Evolutionary conservation across 345 rosid species (phyloP).

Genomic region (Populus simonii): DNA sequence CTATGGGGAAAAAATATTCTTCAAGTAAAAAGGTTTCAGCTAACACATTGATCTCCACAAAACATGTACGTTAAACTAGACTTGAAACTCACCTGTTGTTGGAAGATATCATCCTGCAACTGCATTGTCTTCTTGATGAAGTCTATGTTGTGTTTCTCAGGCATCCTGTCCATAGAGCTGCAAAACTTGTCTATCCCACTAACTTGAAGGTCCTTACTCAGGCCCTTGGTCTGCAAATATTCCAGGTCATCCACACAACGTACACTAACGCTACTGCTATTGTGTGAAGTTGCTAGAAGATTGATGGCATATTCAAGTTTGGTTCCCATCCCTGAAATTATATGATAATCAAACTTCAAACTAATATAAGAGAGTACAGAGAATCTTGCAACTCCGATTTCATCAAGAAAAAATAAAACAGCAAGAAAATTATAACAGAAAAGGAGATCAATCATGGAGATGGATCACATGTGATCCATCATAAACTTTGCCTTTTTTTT

Average conservation of each 20-base stretch:
- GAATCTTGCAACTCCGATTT: neutral
- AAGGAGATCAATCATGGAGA: neutral
- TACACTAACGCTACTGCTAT: slow-evolving; percentile 29
- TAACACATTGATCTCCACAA: neutral
- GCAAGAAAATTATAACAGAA: neutral
- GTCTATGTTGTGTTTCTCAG: slow-evolving; percentile 45
- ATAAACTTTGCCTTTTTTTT: neutral
- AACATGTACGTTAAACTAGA: neutral
- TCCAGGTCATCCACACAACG: slow-evolving; percentile 44
- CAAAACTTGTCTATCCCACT: slow-evolving; percentile 15
- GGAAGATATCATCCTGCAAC: slow-evolving; percentile 70
- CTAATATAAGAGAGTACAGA: neutral
- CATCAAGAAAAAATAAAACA: neutral
- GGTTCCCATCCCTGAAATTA: slow-evolving; percentile 82
- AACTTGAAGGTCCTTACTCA: slow-evolving; percentile 19
- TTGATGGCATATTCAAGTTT: slow-evolving; percentile 39
- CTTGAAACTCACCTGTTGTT: slow-evolving; percentile 53
- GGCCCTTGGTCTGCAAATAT: slow-evolving; percentile 22
- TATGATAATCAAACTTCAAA: slow-evolving; percentile 12
- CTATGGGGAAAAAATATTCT: neutral
- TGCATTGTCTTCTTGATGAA: slow-evolving; percentile 74
- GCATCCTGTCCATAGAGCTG: slow-evolving; percentile 43
- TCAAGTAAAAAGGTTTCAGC: neutral
- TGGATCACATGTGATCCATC: neutral
- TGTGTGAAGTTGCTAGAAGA: slow-evolving; percentile 32